Conservation (phyloP, 768 basidiomycete genomes). For the Gloeopeniophorella convolvens region DNA sequence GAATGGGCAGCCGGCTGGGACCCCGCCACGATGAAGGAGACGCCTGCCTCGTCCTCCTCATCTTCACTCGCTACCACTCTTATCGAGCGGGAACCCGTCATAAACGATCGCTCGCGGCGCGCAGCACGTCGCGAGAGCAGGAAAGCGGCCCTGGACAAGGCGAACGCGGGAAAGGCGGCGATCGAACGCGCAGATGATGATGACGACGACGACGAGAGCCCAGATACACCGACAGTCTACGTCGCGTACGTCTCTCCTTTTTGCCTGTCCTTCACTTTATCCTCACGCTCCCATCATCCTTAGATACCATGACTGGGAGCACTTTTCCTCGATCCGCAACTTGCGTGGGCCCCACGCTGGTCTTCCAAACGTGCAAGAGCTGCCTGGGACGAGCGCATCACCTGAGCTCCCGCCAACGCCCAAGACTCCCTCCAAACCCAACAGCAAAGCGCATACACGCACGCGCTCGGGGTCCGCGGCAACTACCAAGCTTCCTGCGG, state of each 20-base stretch:
- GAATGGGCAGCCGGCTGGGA: constrained; percentile 67
- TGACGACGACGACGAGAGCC: constrained; percentile 24
- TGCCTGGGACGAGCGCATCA: constrained; percentile 28
- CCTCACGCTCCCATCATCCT: neutral
- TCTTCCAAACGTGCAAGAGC: constrained; percentile 57
- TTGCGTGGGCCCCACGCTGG: constrained; percentile 78
- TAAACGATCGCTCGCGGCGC: constrained; percentile 40
- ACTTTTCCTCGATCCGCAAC: constrained; percentile 91
- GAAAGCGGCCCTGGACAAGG: constrained; percentile 26
- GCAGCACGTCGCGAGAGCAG: constrained; percentile 36
- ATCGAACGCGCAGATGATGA: constrained; percentile 24
- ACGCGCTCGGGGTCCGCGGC: constrained; percentile 4
- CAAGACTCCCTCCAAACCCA: constrained; percentile 21
- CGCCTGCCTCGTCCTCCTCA: constrained; percentile 22
- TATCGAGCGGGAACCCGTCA: constrained; percentile 22
- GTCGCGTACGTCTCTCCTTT: constrained; percentile 61
- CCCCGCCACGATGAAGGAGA: constrained; percentile 19
- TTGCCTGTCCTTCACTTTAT: constrained; percentile 15
- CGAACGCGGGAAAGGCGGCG: constrained; percentile 10
- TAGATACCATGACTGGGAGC: constrained; percentile 92
- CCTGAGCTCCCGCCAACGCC: constrained; percentile 29
- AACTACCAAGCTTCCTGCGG: constrained; percentile 18
- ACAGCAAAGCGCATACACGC: constrained; percentile 23
- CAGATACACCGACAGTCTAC: constrained; percentile 48
- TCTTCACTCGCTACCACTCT: constrained; percentile 24